These are phyloP conservation scores for Circinella minor DNA, from an alignment of 371 early-diverging fungal genomes.

Conservation along the genomic window DNA sequence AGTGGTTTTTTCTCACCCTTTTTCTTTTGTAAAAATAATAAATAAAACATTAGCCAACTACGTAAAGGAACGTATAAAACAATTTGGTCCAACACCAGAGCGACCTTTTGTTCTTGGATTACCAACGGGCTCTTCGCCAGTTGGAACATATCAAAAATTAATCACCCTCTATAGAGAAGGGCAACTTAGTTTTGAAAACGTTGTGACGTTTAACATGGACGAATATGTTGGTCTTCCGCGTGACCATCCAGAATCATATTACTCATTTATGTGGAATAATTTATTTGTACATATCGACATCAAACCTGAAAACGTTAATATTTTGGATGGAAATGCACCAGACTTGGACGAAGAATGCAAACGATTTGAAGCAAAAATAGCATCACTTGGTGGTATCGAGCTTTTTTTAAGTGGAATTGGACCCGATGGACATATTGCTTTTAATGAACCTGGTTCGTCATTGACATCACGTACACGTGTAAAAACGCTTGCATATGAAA, in stretches of 20 bases:
- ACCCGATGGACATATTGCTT: conserved; percentile 75
- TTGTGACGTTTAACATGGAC: conserved; percentile 63
- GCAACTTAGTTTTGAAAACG: conserved; percentile 63
- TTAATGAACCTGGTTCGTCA: conserved; percentile 75
- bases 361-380: conserved; percentile 62
- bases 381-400: conserved; percentile 64
- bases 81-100: conserved; percentile 74
- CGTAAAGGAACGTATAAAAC: conserved; percentile 54
- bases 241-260: conserved; percentile 68
- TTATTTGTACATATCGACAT: conserved; percentile 67
- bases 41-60: conserved; percentile 20
- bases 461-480: conserved; percentile 70
- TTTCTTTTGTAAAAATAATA: conserved; percentile 24
- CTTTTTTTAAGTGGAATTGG: conserved; percentile 66
- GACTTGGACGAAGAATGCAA: conserved; percentile 66
- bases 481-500: conserved; percentile 76
- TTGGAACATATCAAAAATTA: conserved; percentile 51
- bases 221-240: conserved; percentile 61
- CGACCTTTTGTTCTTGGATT: conserved; percentile 86
- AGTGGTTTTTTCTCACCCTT: conserved; percentile 16
- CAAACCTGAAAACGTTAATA: conserved; percentile 57
- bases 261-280: conserved; percentile 65
- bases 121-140: conserved; percentile 67
- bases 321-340: conserved; percentile 66
- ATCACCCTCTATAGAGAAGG: conserved; percentile 56